phyloP scores from a whole-genome alignment of 345 rosid species.

The thale cress (Arabidopsis thaliana) region DNA sequence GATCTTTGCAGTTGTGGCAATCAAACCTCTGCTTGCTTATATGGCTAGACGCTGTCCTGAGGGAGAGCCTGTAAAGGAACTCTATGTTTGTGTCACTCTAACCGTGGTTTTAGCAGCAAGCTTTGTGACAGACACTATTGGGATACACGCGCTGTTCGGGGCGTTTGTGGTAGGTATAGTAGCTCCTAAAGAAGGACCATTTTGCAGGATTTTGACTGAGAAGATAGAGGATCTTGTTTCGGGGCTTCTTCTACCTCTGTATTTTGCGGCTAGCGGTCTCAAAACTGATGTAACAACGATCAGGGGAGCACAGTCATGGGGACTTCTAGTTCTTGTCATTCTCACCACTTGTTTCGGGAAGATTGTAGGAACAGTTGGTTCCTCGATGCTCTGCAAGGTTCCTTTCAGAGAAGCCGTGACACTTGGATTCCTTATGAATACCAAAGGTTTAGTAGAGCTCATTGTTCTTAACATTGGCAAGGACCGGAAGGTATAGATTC shows the following conservation, averaged over 20 bases:
- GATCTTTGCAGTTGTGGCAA: conserved; percentile 45
- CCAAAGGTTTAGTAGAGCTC: conserved; percentile 82
- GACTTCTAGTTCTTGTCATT: conserved; percentile 52
- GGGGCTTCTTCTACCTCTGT: conserved; percentile 57
- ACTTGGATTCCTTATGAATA: conserved; percentile 69
- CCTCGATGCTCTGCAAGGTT: conserved; percentile 52
- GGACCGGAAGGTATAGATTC: conserved; percentile 51
- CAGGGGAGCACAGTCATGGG: conserved; percentile 55
- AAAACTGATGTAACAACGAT: conserved; percentile 61
- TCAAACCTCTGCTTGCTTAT: conserved; percentile 45
- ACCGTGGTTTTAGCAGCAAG: conserved; percentile 58
- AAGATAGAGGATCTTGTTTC: conserved; percentile 63
- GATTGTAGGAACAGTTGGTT: conserved; percentile 56
- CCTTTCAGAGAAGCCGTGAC: conserved; percentile 58
- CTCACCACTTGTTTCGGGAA: conserved; percentile 61
- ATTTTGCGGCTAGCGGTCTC: conserved; percentile 66
- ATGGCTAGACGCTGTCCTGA: conserved; percentile 51
- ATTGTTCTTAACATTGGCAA: conserved; percentile 74
- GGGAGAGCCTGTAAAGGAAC: conserved; percentile 49
- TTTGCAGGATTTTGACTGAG: conserved; percentile 48
- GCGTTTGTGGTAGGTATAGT: conserved; percentile 60
- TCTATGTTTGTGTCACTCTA: conserved; percentile 55
- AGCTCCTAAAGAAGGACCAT: conserved; percentile 56
- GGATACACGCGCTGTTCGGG: conserved; percentile 65
- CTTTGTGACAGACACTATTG: conserved; percentile 58